Evolutionary conservation across 2,329 filamentous ascomycete species (phyloP), one percentile per base, ranked within the genome.

Genomic region (Fusarium globosum): DNA sequence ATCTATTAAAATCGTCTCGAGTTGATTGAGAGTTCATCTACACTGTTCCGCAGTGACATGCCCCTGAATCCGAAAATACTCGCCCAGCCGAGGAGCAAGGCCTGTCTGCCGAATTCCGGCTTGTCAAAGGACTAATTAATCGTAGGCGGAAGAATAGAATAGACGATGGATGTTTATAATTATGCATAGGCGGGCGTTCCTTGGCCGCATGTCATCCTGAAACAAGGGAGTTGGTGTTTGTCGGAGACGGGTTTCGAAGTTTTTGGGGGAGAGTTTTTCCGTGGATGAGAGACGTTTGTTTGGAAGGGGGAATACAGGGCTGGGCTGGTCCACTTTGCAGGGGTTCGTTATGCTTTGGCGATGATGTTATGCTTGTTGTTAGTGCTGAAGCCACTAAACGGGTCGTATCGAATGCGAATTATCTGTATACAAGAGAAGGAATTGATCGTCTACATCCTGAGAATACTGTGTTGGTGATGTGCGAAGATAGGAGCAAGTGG

Each of bases 261-360:
- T 58, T 63, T 63, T 35, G 43, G 30, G 36, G 21, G 41, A 59
- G 60, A 73, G 71, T 73, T 73, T 73, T 73, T 73, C 71, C 71
- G 65, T 72, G 71, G 71, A 63, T 72, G 43, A 59, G 39, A 72
- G 49, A 26, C 48, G 71, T 73, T 70, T 65, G 46, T 64, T 60
- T 36, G 23, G n/a, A 43, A 51, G 26, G 26, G 39, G 23, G 26
- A 26, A 36, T 12, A 33, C 53, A 68, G 49, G 57, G 57, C 20
- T 69, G 38, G n/a, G 46, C 6, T 12, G 70, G 18, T 57, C 61
- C 61, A 73, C 70, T 26, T 26, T n/a, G 10, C 48, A 33, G 18
- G 52, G 43, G 33, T 4, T 10, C 2, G 43, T 20, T 20, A 48
- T 43, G 45, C 30, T 52, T 57, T 51, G 26, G 43, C 28, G 35